phyloP scores from a whole-genome alignment of 169 alveolate species.

The Cryptosporidium parvum region DNA sequence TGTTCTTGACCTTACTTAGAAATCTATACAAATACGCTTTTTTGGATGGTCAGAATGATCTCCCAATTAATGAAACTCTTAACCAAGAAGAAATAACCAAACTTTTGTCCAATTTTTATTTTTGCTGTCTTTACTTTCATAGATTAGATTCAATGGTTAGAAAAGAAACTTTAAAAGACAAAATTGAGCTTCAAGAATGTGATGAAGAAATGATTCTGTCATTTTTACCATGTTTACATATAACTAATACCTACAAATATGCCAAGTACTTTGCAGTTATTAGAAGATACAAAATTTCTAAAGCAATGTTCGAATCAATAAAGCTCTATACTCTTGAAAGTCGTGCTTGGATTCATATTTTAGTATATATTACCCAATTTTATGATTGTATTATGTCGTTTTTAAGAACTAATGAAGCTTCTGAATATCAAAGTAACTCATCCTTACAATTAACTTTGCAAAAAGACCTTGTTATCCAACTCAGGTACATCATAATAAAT shows the following conservation, averaged over 20 bases:
- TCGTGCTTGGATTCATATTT: constrained; percentile 20
- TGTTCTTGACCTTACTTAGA: neutral
- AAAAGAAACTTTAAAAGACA: neutral
- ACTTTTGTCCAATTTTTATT: constrained; percentile 4
- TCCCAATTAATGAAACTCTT: neutral
- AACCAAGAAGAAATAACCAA: neutral
- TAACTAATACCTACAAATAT: constrained; percentile 6
- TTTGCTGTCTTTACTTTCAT: neutral
- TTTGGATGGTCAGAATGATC: neutral
- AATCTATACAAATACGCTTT: neutral
- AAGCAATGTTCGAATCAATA: constrained; percentile 7
- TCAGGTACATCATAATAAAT: neutral
- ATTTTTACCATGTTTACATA: neutral
- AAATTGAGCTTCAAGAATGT: neutral
- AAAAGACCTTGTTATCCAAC: neutral
- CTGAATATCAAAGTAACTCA: too few species aligned
- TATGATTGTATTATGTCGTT: neutral
- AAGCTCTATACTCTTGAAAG: constrained; percentile 1
- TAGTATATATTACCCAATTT: neutral
- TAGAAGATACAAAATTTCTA: constrained; percentile 10
- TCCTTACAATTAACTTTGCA: neutral
- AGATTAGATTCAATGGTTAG: neutral
- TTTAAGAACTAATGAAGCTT: neutral
- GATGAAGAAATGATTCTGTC: neutral
- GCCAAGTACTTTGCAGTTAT: constrained; percentile 26